Evolutionary conservation across 306 rosid species (phyloP), one percentile per base, ranked within the genome.

Genomic region (Prosopis cineraria): DNA sequence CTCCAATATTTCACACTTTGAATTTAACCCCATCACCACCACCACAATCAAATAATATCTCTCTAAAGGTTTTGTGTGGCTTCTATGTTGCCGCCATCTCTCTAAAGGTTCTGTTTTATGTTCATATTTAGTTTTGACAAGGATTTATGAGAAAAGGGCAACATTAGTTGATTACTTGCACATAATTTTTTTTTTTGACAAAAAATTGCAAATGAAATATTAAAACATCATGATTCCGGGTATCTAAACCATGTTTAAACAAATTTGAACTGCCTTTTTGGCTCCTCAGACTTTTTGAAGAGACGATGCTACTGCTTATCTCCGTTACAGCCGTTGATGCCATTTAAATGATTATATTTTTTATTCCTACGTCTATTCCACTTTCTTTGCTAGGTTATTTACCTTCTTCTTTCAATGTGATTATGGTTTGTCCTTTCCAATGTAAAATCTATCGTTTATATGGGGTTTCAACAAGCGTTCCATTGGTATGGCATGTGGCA

Each of bases 401-500:
- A 3, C 50, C 45, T 16, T 9, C 45, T 43, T 71, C 12, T 52
- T 12, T 52, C 31, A 52, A 52, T 72, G 68, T 56, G 29, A 52
- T 68, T 60, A 36, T 58, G 62, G 37, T 27, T 58, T 77, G 16
- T 70, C 22, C 34, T 52, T 62, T 72, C 52, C 37, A 59, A 37
- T 72, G 69, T 36, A 12, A 11, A 3, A 20, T 65, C 2, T 39
- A 24, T 11, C 59, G 72, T 41, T 41, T 68, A 52, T 24, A 9
- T 59, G 58, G 68, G 68, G 77, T 71, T 43, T 62, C 80, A 53
- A 19, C 50, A 37, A 30, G 63, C 56, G 29, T 78, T 48, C 31
- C 84, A 7, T 81, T 36, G 71, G 47, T 48, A 47, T 36, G 71
- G 47, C 44, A 47, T 84, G 67, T 85, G 71, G 76, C 93, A 93